Percentiles rank a stretch among this genome's conserved stretches.
Conservation (phyloP, 169 alveolate genomes). For the Plasmodium vinckei region DNA sequence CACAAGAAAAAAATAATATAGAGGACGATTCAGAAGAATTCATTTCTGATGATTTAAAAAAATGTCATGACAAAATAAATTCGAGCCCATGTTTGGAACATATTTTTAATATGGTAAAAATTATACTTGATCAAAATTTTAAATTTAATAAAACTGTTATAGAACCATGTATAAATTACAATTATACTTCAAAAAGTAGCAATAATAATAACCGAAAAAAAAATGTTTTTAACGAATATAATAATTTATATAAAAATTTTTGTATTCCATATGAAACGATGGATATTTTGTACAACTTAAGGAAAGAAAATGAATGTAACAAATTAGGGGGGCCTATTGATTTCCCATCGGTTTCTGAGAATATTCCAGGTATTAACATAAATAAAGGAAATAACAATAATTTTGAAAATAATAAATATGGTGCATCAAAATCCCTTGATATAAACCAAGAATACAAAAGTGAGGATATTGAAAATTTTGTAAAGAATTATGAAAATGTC, state of each 20-base stretch:
- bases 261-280: slow-evolving; percentile 64
- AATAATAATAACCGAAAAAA: slow-evolving; percentile 42
- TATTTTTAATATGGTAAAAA: slow-evolving; percentile 3
- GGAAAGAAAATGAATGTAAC: slow-evolving; percentile 9
- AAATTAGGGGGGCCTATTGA: slow-evolving; percentile 18
- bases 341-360: too few relatives aligned
- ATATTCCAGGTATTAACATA: too few relatives aligned
- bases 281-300: slow-evolving; percentile 13
- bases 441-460: neutral
- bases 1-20: neutral
- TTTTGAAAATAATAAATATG: slow-evolving; percentile 26
- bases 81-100: neutral
- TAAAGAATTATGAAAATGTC: neutral
- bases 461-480: neutral
- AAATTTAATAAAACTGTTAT: slow-evolving; percentile 16
- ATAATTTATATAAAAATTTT: slow-evolving; percentile 47
- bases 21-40: neutral
- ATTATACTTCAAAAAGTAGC: slow-evolving; percentile 8
- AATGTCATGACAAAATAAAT: neutral
- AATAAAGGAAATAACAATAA: slow-evolving; percentile 1
- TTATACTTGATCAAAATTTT: slow-evolving; percentile 31
- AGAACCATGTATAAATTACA: slow-evolving; percentile 17
- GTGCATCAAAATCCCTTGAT: neutral
- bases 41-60: too few relatives aligned
- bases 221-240: slow-evolving; percentile 18